phyloP scores from a whole-genome alignment of 139 green algal species.

The Deuterostichococcus epilithicus region DNA sequence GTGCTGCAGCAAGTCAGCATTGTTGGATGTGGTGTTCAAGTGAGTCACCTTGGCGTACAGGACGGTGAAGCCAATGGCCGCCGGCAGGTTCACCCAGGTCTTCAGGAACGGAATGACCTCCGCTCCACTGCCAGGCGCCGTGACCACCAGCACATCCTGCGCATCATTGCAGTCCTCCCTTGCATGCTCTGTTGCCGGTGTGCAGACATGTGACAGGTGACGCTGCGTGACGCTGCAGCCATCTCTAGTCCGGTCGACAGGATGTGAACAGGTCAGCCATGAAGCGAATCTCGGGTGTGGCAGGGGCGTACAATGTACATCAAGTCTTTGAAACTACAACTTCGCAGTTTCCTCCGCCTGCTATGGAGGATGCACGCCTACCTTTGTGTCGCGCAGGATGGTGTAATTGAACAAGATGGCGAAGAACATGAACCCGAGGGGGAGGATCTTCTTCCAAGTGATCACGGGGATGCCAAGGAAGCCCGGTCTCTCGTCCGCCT shows the following conservation, averaged over 20 bases:
- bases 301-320: no score
- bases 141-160: slow-evolving; percentile 97
- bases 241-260: no score
- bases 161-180: no score
- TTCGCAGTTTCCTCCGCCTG: not conserved
- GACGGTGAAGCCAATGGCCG: slow-evolving; percentile 93
- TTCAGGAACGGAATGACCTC: slow-evolving; percentile 99
- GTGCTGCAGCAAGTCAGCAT: no score
- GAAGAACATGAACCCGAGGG: slow-evolving; percentile 97
- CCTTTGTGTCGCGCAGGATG: slow-evolving; percentile 98
- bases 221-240: no score
- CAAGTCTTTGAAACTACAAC: not conserved
- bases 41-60: slow-evolving; percentile 77
- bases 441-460: slow-evolving; percentile 88
- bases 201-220: no score
- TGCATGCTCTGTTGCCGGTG: no score
- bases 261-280: no score
- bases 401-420: slow-evolving; percentile 99
- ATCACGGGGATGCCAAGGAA: slow-evolving; percentile 53
- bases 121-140: slow-evolving; percentile 89
- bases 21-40: not conserved
- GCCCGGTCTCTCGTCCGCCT: slow-evolving; percentile 25
- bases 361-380: slow-evolving; percentile 5
- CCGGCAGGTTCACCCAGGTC: slow-evolving; percentile 95
- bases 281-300: no score